phyloP scores from a whole-genome alignment of 23 red algal genomes.

The Gracilaria domingensis region DNA sequence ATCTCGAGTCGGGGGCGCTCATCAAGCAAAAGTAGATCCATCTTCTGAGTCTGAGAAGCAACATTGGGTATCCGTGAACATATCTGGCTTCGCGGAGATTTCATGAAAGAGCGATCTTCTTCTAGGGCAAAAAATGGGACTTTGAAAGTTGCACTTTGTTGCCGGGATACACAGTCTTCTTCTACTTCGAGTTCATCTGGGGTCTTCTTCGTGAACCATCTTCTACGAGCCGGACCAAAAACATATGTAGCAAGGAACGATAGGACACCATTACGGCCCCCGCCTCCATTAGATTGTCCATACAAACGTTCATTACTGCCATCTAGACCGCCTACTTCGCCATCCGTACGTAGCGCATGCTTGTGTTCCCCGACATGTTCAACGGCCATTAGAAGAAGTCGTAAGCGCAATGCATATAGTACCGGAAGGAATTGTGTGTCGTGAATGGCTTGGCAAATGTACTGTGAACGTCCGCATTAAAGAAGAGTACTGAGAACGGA shows the following conservation, averaged over 20 bases:
- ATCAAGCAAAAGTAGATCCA: constrained; percentile 63
- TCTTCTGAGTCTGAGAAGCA: constrained; percentile 48
- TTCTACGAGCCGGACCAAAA: constrained; percentile 5
- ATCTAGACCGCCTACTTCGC: background rate
- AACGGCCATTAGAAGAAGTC: background rate
- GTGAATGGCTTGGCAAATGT: too few species aligned
- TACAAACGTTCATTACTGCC: background rate
- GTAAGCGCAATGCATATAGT: background rate
- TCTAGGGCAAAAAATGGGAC: background rate
- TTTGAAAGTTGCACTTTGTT: background rate
- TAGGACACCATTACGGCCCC: background rate
- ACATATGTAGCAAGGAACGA: background rate
- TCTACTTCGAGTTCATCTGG: background rate
- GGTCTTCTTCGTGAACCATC: background rate
- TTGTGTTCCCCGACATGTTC: background rate
- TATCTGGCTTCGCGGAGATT: constrained; percentile 17
- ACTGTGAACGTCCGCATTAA: too few species aligned
- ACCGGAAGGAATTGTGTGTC: background rate
- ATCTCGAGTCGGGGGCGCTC: constrained; percentile 23
- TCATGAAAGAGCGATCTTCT: background rate
- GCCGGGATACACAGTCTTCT: background rate
- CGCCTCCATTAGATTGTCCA: background rate
- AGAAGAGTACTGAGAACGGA: too few species aligned
- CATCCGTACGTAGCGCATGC: background rate
- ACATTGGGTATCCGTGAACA: constrained; percentile 28